Evolutionary conservation across 2,329 filamentous ascomycete species (phyloP), one percentile per base, ranked within the genome.

Genomic region (Endothia cerciana): DNA sequence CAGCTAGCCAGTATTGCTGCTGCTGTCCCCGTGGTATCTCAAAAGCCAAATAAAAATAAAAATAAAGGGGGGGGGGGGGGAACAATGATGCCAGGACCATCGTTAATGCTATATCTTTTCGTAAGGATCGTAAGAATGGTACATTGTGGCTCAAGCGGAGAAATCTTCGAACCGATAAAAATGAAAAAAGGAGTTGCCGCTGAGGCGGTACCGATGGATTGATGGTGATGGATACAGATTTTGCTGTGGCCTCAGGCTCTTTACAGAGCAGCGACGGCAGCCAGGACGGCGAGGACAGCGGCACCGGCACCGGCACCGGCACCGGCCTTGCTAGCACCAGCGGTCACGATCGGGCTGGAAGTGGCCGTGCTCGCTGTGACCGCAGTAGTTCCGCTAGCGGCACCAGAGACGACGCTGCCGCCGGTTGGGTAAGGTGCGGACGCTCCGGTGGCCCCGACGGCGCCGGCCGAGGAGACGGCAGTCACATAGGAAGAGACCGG

Each of bases 111-210:
- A 65, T 64, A 65, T n/a, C 47, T 72, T 75, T 78, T 83, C 80
- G 79, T 83, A 85, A 85, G 81, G 83, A 86, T 84, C 83, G 83
- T 85, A 81, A 83, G 82, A 85, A 85, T 79, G 75, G 76, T 77
- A 83, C 70, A 68, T 65, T 62, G 59, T 63, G 66, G 65, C 65
- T 69, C 65, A 60, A 68, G 51, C 59, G 62, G 57, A 30, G 13
- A 25, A 4, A 28, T 41, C 55, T 47, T 62, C 56, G 59, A 41
- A 40, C 49, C 62, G 63, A 61, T 36, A 58, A 56, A 17, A 40
- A n/a, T 38, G 53, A 66, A 25, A 61, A 58, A 59, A 66, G 58
- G 61, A 49, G 51, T 49, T 66, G 60, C 56, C 66, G 40, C 8
- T 60, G 40, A 60, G 63, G 60, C 63, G 62, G 30, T 33, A 38